Evolutionary conservation across 2,329 filamentous ascomycete species (phyloP).

Genomic region (Penicillium italicum): DNA sequence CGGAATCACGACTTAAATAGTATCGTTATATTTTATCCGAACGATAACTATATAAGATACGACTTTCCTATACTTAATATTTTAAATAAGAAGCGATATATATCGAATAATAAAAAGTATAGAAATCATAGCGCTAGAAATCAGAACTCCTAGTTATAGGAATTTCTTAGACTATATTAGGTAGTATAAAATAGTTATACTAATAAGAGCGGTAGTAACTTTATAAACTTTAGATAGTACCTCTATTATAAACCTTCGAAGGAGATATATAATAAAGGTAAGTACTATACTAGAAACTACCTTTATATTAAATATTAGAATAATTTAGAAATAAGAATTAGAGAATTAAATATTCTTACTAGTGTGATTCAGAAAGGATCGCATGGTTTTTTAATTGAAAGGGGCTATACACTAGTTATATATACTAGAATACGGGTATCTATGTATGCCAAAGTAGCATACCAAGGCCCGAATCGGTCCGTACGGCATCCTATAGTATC

Average conservation of each 20-base stretch:
- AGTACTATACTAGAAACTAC: neutral
- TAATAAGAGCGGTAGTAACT: neutral
- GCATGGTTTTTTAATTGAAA: no score
- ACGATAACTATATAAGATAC: constrained; percentile 1
- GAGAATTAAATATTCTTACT: constrained; percentile 5
- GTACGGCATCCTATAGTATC: no score
- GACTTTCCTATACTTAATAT: constrained; percentile 8
- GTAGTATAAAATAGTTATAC: neutral
- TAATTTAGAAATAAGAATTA: neutral
- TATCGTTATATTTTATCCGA: neutral
- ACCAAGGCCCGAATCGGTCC: no score
- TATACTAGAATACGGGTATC: no score
- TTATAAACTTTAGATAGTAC: neutral
- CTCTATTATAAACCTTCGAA: neutral
- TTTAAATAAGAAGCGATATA: constrained; percentile 16
- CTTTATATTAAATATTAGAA: constrained; percentile 2
- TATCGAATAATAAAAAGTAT: constrained; percentile 2
- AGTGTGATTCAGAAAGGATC: no score
- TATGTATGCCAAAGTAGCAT: no score
- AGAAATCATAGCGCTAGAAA: neutral
- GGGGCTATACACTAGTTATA: no score
- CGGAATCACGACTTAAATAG: constrained; percentile 9
- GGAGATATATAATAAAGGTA: neutral
- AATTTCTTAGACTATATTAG: neutral
- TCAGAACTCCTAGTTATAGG: neutral